Conservation (phyloP, 352 stramenopile species). For the Peronospora farinosa region DNA sequence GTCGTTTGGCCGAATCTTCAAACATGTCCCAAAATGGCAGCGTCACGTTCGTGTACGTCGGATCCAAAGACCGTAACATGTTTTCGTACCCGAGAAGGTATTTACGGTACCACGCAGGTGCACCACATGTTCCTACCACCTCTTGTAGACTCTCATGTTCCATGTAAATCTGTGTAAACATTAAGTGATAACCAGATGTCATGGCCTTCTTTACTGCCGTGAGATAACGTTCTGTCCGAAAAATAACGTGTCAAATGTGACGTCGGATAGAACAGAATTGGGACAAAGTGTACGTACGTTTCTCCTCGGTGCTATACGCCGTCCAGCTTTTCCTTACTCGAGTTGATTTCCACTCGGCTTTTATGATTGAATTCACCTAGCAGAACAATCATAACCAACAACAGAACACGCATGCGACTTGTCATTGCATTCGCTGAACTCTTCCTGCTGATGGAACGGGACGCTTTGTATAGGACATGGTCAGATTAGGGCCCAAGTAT, state of each 20-base stretch:
- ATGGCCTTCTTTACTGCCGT: constrained; percentile 48
- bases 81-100: constrained; percentile 62
- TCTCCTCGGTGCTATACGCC: constrained; percentile 23
- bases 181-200: constrained; percentile 40
- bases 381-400: constrained; percentile 15
- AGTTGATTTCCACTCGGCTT: background rate
- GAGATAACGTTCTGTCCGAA: constrained; percentile 34
- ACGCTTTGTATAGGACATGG: too few species aligned
- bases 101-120: constrained; percentile 60
- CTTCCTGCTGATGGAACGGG: background rate
- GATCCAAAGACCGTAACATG: constrained; percentile 53
- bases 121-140: constrained; percentile 44
- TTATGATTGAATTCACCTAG: background rate
- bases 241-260: background rate
- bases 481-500: too few species aligned
- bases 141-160: constrained; percentile 27
- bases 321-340: constrained; percentile 35
- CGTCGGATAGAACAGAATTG: background rate
- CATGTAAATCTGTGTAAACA: constrained; percentile 58
- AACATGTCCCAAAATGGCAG: constrained; percentile 67
- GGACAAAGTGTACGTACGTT: too few species aligned
- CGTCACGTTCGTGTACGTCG: constrained; percentile 39
- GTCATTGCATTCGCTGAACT: background rate
- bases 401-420: constrained; percentile 9
- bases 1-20: constrained; percentile 45